Evolutionary conservation across 257 asterid species (phyloP).

Genomic region (Rhazya stricta): DNA sequence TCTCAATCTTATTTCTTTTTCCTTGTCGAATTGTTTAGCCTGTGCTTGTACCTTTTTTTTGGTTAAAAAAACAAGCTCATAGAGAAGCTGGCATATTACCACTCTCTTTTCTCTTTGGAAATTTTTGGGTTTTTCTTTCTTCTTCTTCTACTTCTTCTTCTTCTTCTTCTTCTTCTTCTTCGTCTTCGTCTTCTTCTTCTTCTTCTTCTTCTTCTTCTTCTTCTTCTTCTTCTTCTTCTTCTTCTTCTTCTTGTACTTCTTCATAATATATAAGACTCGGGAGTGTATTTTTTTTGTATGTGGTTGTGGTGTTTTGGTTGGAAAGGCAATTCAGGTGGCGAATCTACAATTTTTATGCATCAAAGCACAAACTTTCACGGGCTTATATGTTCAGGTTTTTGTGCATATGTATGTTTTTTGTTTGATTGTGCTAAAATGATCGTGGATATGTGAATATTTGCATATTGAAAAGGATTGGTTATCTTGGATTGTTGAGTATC

Average conservation of each 20-base stretch:
- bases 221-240: neutral
- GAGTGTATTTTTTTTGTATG: neutral
- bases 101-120: neutral
- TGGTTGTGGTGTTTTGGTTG: neutral
- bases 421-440: neutral
- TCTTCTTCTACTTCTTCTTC: neutral
- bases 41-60: too few relatives aligned
- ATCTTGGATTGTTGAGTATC: neutral
- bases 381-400: neutral
- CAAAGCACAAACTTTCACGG: neutral
- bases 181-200: neutral
- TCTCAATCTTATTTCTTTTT: neutral
- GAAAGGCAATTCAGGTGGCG: neutral
- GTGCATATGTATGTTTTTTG: neutral
- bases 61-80: too few relatives aligned
- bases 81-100: conserved; percentile 5
- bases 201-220: neutral
- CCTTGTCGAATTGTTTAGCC: neutral
- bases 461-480: neutral
- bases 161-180: neutral
- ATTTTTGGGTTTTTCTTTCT: neutral
- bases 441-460: neutral
- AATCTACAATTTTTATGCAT: neutral
- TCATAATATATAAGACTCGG: neutral
- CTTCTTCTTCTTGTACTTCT: neutral